Conservation (phyloP, 192 early-diverging fungal species). For the Backusella westeae region DNA sequence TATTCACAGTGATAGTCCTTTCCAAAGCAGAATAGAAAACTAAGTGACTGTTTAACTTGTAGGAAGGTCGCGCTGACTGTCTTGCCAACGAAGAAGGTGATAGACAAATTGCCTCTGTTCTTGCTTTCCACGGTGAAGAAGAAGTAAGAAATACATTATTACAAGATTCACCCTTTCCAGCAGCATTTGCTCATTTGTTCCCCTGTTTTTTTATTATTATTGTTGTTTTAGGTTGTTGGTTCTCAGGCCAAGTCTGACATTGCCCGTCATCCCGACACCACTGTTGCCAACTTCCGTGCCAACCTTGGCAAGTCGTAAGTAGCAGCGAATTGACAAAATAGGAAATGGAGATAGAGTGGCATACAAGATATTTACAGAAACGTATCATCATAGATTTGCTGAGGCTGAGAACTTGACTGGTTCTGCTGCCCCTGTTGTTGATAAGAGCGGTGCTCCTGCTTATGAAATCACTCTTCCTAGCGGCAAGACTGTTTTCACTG, state of each 20-base stretch:
- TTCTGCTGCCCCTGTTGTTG: slow-evolving; percentile 54
- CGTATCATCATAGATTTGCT: slow-evolving; percentile 22
- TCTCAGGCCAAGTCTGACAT: slow-evolving; percentile 84
- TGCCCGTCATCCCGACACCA: slow-evolving; percentile 86
- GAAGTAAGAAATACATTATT: slow-evolving; percentile 61
- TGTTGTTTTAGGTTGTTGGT: slow-evolving; percentile 26
- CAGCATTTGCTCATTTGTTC: background rate
- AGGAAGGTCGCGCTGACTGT: slow-evolving; percentile 74
- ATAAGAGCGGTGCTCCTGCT: slow-evolving; percentile 52
- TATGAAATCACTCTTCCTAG: slow-evolving; percentile 65
- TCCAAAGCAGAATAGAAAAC: background rate
- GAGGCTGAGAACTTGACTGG: slow-evolving; percentile 35
- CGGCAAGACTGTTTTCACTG: slow-evolving; percentile 62
- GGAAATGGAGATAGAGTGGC: background rate
- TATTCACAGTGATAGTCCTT: background rate
- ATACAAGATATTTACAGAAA: background rate
- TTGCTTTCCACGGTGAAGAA: slow-evolving; percentile 90
- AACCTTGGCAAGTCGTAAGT: slow-evolving; percentile 81
- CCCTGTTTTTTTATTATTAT: background rate
- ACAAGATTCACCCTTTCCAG: slow-evolving; percentile 23
- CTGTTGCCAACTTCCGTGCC: slow-evolving; percentile 85
- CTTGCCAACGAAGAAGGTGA: slow-evolving; percentile 99
- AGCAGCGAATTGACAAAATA: background rate
- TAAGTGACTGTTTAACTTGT: background rate
- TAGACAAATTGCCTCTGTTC: slow-evolving; percentile 89